Percentiles rank a stretch among this genome's conserved stretches.
Conservation (phyloP, 2,329 filamentous ascomycete genomes). For the Xylaria sp. region DNA sequence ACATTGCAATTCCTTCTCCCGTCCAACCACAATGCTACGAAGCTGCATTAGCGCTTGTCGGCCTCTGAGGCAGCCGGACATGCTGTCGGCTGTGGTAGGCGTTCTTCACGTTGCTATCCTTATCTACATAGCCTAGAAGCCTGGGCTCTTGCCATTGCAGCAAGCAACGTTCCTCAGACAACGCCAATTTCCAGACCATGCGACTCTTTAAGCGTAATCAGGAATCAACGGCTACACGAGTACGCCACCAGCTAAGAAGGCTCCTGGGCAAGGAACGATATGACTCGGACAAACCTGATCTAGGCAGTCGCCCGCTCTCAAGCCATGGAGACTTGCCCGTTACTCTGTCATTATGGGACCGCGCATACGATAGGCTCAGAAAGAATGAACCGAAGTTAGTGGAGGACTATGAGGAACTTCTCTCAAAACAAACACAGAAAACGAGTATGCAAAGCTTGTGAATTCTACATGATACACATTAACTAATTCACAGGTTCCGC, state of each 20-base stretch:
- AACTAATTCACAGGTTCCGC: constrained; percentile 4
- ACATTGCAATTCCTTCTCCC: no score
- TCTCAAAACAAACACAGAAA: constrained; percentile 20
- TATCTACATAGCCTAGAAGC: no score
- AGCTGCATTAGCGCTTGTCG: no score
- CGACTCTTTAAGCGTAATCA: not conserved
- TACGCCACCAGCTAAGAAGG: not conserved
- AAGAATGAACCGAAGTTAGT: constrained; percentile 38
- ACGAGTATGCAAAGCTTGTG: constrained; percentile 38
- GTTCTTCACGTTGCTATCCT: no score
- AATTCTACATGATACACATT: constrained; percentile 31
- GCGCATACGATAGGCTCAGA: constrained; percentile 46
- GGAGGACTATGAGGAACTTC: constrained; percentile 44
- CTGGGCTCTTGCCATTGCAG: no score
- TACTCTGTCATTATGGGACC: constrained; percentile 44
- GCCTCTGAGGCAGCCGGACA: no score
- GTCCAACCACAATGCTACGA: no score
- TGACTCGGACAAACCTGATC: not conserved
- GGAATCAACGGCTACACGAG: not conserved
- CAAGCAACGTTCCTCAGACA: not conserved
- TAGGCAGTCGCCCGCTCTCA: constrained; percentile 5
- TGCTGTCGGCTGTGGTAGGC: no score
- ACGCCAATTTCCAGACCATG: not conserved
- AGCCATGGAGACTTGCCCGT: not conserved
- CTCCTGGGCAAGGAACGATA: not conserved